Evolutionary conservation across 805 yeast species (phyloP).

Genomic region (Isabelozyma rhagii): DNA sequence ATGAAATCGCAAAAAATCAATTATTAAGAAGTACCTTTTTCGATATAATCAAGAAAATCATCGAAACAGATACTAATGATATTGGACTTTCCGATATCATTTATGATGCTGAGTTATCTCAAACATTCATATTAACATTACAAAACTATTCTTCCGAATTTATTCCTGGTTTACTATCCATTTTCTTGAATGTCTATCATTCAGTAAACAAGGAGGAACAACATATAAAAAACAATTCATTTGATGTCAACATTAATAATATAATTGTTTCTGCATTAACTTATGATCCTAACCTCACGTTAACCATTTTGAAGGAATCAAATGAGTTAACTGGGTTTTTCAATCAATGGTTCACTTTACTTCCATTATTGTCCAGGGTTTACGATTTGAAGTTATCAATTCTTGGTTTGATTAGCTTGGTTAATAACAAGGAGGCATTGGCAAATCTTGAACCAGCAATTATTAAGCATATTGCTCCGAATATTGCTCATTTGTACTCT

Average conservation of each 20-base stretch:
- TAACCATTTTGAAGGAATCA: conserved; percentile 46
- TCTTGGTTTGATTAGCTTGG: conserved; percentile 58
- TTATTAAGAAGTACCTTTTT: conserved; percentile 48
- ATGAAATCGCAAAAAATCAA: conserved; percentile 37
- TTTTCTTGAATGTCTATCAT: conserved; percentile 38
- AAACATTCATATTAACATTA: conserved; percentile 59
- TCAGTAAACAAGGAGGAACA: conserved; percentile 24
- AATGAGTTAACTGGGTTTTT: conserved; percentile 50
- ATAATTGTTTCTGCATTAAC: conserved; percentile 63
- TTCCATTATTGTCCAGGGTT: conserved; percentile 61
- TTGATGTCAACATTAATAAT: conserved; percentile 52
- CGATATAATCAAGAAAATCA: conserved; percentile 45
- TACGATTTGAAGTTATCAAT: conserved; percentile 76
- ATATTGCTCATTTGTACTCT: conserved; percentile 50
- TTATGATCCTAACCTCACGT: conserved; percentile 53
- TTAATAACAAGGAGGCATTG: conserved; percentile 20
- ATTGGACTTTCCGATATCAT: conserved; percentile 55
- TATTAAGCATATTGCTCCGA: conserved; percentile 45
- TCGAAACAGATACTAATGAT: conserved; percentile 42
- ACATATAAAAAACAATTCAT: conserved; percentile 29
- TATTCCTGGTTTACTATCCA: conserved; percentile 44
- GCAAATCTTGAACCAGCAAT: conserved; percentile 12
- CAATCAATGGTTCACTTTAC: conserved; percentile 59
- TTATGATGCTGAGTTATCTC: conserved; percentile 60
- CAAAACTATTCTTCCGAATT: conserved; percentile 45